phyloP scores from a whole-genome alignment of 768 basidiomycete species.

The Mycena vitilis region DNA sequence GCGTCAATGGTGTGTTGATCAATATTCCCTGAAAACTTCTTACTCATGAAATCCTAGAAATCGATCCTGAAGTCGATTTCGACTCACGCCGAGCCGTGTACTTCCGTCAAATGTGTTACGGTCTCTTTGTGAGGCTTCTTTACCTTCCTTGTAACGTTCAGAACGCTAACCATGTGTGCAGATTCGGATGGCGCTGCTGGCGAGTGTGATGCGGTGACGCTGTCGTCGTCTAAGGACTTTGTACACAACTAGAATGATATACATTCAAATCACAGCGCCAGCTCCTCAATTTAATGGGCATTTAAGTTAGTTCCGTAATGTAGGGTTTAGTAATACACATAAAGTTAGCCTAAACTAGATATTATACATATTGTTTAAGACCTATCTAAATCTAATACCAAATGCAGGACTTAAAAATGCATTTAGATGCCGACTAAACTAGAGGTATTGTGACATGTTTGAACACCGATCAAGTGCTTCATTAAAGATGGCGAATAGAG shows the following conservation, averaged over 20 bases:
- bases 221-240: slow-evolving; percentile 31
- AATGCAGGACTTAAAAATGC: too few relatives aligned
- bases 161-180: slow-evolving; percentile 40
- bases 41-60: slow-evolving; percentile 70
- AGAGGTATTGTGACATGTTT: too few relatives aligned
- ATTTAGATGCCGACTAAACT: too few relatives aligned
- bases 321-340: too few relatives aligned
- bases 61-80: slow-evolving; percentile 98
- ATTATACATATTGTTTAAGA: too few relatives aligned
- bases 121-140: slow-evolving; percentile 87
- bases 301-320: too few relatives aligned
- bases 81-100: slow-evolving; percentile 94
- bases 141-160: not conserved
- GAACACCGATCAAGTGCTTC: too few relatives aligned
- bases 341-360: too few relatives aligned
- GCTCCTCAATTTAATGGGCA: too few relatives aligned
- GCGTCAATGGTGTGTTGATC: slow-evolving; percentile 79
- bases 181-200: slow-evolving; percentile 86
- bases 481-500: too few relatives aligned
- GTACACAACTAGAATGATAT: not conserved
- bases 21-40: not conserved
- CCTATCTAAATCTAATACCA: too few relatives aligned
- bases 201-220: slow-evolving; percentile 63
- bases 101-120: slow-evolving; percentile 99
- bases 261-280: too few relatives aligned